Base-by-base conservation (phyloP, 495 filamentous ascomycete species). In the Pseudevernia furfuracea region DNA sequence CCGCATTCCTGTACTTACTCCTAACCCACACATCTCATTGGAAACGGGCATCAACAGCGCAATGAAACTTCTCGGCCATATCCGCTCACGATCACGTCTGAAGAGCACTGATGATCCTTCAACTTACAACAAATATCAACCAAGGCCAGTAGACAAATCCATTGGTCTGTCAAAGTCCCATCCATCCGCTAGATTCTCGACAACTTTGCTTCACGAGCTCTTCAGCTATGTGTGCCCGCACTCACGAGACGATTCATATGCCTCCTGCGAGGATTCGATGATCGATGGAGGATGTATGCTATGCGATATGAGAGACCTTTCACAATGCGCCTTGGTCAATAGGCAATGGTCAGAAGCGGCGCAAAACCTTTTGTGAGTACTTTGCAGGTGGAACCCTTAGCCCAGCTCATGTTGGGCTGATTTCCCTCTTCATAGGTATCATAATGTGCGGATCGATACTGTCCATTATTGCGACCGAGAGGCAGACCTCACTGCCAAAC, bases 381-480 rank as follows among this genome's bases (percentile, higher is more conserved):
- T 61, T 48, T 30, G 19, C 43, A 23, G 6, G 14, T 56, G 38
- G 60, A 43, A 61, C 59, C 32, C 55, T 60, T 17, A 38, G 39
- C 43, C n/a, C 34, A 17, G n/a, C 41, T 66, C 23, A 62, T 48
- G 6, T 30, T 55, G 46, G 15, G 30, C 21, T 38, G 38, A 63
- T 28, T 58, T 21, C 55, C 11, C 62, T n/a, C 63, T 41, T 28
- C 7, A 60, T 66, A 96, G 91, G 55, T 98, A 97, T 71, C 84
- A 84, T 55, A 89, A 91, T 74, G 86, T 98, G 66, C 89, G 93
- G 38, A 93, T 98, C 69, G 94, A 98, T 67, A 82, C 87, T 17
- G 93, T 98, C 36, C 94, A 98, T 73, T 97, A 96, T 75, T 97
- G 94, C 78, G 85, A 89, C 59, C 85, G 88, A 65, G 94, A 97